phyloP scores from a whole-genome alignment of 345 rosid species.

The Murraya paniculata region DNA sequence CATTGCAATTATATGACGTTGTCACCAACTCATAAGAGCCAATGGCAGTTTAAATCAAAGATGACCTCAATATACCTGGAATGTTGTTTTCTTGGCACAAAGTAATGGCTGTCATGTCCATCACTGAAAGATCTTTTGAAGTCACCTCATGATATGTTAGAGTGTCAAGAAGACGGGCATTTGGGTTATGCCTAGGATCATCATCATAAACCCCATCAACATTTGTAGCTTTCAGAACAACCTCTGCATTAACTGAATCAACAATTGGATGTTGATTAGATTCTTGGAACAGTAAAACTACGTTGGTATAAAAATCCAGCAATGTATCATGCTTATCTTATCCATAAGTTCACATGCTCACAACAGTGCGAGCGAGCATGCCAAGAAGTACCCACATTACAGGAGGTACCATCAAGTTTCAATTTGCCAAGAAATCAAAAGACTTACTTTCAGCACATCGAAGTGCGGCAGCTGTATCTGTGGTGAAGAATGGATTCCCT shows the following conservation, averaged over 20 bases:
- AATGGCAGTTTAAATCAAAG: background rate
- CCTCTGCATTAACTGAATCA: conserved; percentile 82
- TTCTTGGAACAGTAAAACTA: background rate
- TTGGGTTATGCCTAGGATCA: conserved; percentile 78
- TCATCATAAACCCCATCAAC: conserved; percentile 90
- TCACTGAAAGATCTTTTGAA: conserved; percentile 86
- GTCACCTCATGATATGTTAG: conserved; percentile 83
- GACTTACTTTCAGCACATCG: conserved; percentile 96
- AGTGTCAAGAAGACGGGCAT: conserved; percentile 73
- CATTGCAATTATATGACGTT: background rate
- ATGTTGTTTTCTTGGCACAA: conserved; percentile 95
- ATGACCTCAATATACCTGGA: conserved; percentile 55
- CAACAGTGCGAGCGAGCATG: background rate
- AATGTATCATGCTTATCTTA: background rate
- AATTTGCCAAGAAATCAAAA: background rate
- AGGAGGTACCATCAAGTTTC: background rate
- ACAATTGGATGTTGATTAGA: conserved; percentile 9
- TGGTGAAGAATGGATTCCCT: conserved; percentile 96
- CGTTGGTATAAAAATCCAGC: background rate
- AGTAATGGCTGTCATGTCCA: conserved; percentile 98
- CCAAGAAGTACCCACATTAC: background rate
- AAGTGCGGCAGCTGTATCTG: conserved; percentile 93
- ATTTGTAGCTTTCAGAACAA: conserved; percentile 88
- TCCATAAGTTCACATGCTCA: background rate
- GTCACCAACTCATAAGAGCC: background rate